Base-by-base conservation (phyloP, 805 yeast species). In the Lipomyces yamanashiensis region DNA sequence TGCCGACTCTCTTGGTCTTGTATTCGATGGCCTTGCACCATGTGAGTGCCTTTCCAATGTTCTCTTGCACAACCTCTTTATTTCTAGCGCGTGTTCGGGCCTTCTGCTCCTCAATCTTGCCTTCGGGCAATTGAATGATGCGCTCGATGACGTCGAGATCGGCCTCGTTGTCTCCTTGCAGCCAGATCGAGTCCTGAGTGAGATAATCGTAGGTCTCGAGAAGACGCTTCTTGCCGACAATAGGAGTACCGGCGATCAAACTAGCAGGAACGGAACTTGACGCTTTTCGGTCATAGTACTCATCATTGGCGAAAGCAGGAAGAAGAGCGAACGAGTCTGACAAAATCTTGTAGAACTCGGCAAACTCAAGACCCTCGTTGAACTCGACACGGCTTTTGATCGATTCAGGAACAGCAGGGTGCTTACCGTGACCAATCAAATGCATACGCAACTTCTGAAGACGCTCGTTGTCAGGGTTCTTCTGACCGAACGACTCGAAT, bases 241-340 rank as follows among this genome's bases (percentile, higher is more conserved):
- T 60, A 13, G 69, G 69, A 13, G 44, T 58, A 36, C 69, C 68
- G 21, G 69, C 68, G 17, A 66, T 66, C 57, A 66, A 51, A 33
- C 61, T 52, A n/a, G 69, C 69, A 1, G 69, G 69, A 8, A 66
- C 69, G 15, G 69, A 66, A n/a, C 61, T 52, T 13, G 69, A 66
- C 7, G 69, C 69, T 50, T 66, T 66, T 12, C 65, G 58, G 39
- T 60, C 65, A 34, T 64, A 66, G 61, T 66, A 66, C 39, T 64
- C 68, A 12, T 64, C 69, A 36, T 28, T 41, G 33, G 69, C 69
- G 44, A 66, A 66, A 8, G 69, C 69, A 34, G 69, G 65, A 28
- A 66, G 48, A 45, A 66, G 34, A 33, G 69, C 69, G 34, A 64
- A 66, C 21, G 65, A 60, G 19, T 66, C 65, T 2, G 68, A 54